Base-by-base conservation (phyloP, 352 stramenopile genomes). In the Pythium dissimile region DNA sequence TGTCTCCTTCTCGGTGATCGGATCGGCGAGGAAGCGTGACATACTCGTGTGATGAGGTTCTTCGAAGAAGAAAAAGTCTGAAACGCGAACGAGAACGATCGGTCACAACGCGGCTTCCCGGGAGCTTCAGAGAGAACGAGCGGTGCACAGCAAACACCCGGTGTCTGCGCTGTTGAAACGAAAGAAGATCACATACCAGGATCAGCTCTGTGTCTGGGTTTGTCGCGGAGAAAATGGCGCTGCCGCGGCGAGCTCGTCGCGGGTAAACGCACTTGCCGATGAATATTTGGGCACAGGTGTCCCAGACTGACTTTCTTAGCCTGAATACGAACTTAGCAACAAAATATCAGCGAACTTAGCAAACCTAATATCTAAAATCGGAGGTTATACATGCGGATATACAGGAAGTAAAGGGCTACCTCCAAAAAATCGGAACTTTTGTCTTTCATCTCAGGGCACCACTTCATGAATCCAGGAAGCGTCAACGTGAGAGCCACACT, bases 11-110 rank as follows among this genome's bases (percentile, higher is more conserved):
- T 73, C 73, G 26, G 81, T 92, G 42, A 85, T 82, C 32, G 85
- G 85, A 66, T 93, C 85, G 24, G 82, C 69, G 27, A 95, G 82
- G 63, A 95, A 93, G 69, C 81, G 83, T 23, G 83, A 92, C 85
- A 94, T 94, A 24, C 30, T 41, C 30, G 35, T 51, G 42, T 41
- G 30, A 21, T 18, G 28, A 27, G 20, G 26, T 13, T 32, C 11
- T 7, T 45, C 34, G 35, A 45, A 2, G 27, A 39, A 37, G 1
- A 35, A 12, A 34, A 23, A n/a, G n/a, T n/a, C n/a, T n/a, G n/a
- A n/a, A n/a, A n/a, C n/a, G n/a, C n/a, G n/a, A n/a, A n/a, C n/a
- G n/a, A n/a, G n/a, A n/a, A n/a, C n/a, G n/a, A n/a, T n/a, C n/a
- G n/a, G n/a, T n/a, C n/a, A n/a, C n/a, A n/a, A n/a, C n/a, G n/a